Base-by-base conservation (phyloP, 345 rosid genomes). In the Populus deltoides region DNA sequence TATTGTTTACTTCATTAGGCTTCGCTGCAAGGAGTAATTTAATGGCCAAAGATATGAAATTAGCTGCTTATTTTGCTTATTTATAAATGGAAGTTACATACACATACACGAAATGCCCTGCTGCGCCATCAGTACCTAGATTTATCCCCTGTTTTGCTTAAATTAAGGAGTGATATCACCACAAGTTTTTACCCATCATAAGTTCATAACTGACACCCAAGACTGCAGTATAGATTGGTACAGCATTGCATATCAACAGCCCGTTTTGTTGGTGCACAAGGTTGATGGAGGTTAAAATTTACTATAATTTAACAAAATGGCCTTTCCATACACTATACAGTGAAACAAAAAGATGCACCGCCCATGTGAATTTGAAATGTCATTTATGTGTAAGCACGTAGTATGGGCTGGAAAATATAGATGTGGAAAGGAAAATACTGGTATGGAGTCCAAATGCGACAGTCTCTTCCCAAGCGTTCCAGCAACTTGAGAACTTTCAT, bases 381-480 rank as follows among this genome's bases (percentile, higher is more conserved):
- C 51, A 22, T 39, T 20, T 8, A 8, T 35, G 36, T 5, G 36
- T 29, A 61, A 6, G 39, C 25, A 39, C 24, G 66, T n/a, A 68
- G 8, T 13, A 9, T 61, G 39, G 3, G 25, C 31, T 25, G 20
- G 7, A 69, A 39, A 6, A 66, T 13, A 20, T 73, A 29, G 70
- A 20, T 10, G 27, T n/a, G 73, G 57, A 79, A 39, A 66, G 77
- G 83, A 61, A 71, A 61, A 68, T 86, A 94, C 98, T 5, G 98
- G 97, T 77, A 94, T 90, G 71, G 98, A 94, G 83, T 89, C 97
- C 79, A 94, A 81, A 86, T 94, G 98, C 66, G 95, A 93, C 35
- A 94, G 87, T 76, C 95, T 87, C 87, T 87, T 94, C 70, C 92
- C 95, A 77, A 94, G 98, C 87, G 8, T 83, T 31, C 86, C 86